Base-by-base conservation (phyloP, 345 rosid species). In the Eucalyptus guilfoylei region DNA sequence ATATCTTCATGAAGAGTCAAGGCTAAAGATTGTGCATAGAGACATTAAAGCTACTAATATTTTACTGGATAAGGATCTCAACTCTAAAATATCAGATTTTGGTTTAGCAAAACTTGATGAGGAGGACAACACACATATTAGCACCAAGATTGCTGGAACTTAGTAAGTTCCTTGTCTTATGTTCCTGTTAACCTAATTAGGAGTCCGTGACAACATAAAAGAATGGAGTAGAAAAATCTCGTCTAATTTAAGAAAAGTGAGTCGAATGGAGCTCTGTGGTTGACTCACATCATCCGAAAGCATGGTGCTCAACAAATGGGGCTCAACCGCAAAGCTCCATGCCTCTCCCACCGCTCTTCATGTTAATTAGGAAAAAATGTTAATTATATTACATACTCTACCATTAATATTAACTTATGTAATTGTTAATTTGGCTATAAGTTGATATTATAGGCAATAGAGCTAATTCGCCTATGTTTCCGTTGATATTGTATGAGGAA, bases 11-110 rank as follows among this genome's bases (percentile, higher is more conserved):
- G 93, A 93, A 54, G 94, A 93, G 42, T 91, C 93, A 40, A 89
- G 90, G 81, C 85, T 91, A 16, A 90, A 87, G 88, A 93, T 93
- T 28, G 92, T 93, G 30, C 94, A 93, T 37, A 91, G 94, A 58
- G 94, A 93, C 89, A 90, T 93, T 40, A 93, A 93, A 89, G 88
- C 93, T 11, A 91, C 92, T 14, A 93, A 93, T 88, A 85, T 93
- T 10, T 87, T 93, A 14, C 91, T 93, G 14, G 93, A 93, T 64
- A 87, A 88, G 87, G 83, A 90, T 49, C 88, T 93, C 30, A 89
- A 87, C 45, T 55, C 94, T 16, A 93, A 90, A 60, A 93, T 93
- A 55, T 93, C 94, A 6, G 92, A 93, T 86, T 93, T 91, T 62
- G 94, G 94, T 42, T 88, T 93, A 89, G 94, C 94, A 21, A 93